phyloP scores from a whole-genome alignment of 2,329 filamentous ascomycete species.

The Fusarium brachygibbosum region DNA sequence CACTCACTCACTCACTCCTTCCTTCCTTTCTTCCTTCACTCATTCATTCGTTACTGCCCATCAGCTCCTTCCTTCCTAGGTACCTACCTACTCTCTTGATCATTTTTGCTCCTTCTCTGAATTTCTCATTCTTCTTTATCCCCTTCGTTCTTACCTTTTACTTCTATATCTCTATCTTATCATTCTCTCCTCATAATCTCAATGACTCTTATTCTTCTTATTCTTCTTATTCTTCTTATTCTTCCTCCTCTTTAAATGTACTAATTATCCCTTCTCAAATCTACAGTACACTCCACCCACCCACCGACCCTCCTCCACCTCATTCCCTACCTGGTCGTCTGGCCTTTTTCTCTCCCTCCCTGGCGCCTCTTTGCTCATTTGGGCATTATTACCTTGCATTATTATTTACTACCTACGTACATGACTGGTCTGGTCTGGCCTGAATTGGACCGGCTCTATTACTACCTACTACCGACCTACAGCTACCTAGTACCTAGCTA shows the following conservation, averaged over 20 bases:
- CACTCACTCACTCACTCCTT: not conserved
- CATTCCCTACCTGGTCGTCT: conserved; percentile 51
- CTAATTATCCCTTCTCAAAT: conserved; percentile 43
- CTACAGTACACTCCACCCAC: conserved; percentile 40
- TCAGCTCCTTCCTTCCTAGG: conserved; percentile 1
- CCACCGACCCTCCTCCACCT: conserved; percentile 42
- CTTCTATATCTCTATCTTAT: conserved; percentile 2
- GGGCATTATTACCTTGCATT: conserved; percentile 48
- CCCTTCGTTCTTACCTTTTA: conserved; percentile 3
- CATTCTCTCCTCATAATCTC: conserved; percentile 12
- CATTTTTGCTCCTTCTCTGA: conserved; percentile 12
- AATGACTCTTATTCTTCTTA: conserved; percentile 6
- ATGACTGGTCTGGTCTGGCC: conserved; percentile 8
- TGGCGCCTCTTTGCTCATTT: conserved; percentile 54
- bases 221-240: conserved; percentile 4
- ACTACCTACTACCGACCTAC: conserved; percentile 7
- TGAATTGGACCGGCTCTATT: conserved; percentile 14
- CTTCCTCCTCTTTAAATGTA: conserved; percentile 38
- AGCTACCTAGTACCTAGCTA: conserved; percentile 31
- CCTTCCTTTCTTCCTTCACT: no score
- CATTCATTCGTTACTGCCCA: no score
- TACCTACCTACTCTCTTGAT: conserved; percentile 4
- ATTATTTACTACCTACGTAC: conserved; percentile 42
- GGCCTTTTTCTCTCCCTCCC: conserved; percentile 51
- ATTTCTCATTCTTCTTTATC: conserved; percentile 20